Conservation (phyloP, 495 filamentous ascomycete genomes). For the Aeminium ludgeri region DNA sequence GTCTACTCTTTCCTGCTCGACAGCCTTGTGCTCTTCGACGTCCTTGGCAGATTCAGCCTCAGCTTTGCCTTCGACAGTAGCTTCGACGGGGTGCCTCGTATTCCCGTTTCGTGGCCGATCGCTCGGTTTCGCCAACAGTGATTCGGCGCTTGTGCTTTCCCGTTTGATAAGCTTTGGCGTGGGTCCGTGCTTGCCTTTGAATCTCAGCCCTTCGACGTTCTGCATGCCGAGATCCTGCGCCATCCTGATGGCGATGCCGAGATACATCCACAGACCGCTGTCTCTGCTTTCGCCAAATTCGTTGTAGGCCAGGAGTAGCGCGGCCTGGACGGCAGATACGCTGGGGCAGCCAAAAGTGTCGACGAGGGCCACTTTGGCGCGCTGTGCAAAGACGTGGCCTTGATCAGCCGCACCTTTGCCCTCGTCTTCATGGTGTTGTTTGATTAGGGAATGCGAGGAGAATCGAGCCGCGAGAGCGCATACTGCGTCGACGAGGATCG, state of each 20-base stretch:
- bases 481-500: slow-evolving; percentile 72
- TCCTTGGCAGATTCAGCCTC: slow-evolving; percentile 31
- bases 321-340: slow-evolving; percentile 63
- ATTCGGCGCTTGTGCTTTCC: neutral
- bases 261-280: slow-evolving; percentile 80
- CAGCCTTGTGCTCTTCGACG: slow-evolving; percentile 35
- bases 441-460: slow-evolving; percentile 48
- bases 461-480: slow-evolving; percentile 71
- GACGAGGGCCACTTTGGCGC: slow-evolving; percentile 55
- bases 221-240: slow-evolving; percentile 69
- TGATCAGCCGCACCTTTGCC: slow-evolving; percentile 28
- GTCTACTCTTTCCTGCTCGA: slow-evolving; percentile 57
- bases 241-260: slow-evolving; percentile 73
- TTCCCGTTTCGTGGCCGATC: too few relatives aligned
- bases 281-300: slow-evolving; percentile 74
- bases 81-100: too few relatives aligned
- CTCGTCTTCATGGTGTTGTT: slow-evolving; percentile 24
- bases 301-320: slow-evolving; percentile 65
- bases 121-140: too few relatives aligned
- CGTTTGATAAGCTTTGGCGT: slow-evolving; percentile 36
- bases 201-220: slow-evolving; percentile 56
- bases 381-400: slow-evolving; percentile 59
- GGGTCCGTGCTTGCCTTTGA: slow-evolving; percentile 41
- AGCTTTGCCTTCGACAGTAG: slow-evolving; percentile 18
- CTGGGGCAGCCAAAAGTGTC: slow-evolving; percentile 65